A percentile compares a stretch with the other conserved stretches of the same genome.
phyloP scores from a whole-genome alignment of 371 early-diverging fungal species.

The Rhizopus arrhizus region DNA sequence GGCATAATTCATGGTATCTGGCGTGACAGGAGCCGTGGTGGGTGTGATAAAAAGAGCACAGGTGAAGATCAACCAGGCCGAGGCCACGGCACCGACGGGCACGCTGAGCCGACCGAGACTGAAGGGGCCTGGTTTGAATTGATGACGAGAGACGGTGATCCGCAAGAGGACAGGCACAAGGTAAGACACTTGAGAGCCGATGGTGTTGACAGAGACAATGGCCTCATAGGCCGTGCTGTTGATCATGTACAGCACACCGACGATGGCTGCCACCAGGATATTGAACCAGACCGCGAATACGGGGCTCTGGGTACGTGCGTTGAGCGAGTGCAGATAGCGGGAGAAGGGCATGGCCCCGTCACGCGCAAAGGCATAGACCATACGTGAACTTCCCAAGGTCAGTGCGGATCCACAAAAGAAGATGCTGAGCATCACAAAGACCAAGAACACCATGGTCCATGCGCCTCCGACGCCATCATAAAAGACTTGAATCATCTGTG shows the following conservation, averaged over 20 bases:
- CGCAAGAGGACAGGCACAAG: constrained; percentile 56
- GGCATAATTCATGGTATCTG: constrained; percentile 56
- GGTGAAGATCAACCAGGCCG: constrained; percentile 47
- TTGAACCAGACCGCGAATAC: constrained; percentile 54
- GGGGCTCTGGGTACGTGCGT: constrained; percentile 42
- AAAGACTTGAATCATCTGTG: constrained; percentile 62
- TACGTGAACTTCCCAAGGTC: constrained; percentile 63
- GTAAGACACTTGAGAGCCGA: constrained; percentile 52
- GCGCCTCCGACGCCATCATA: constrained; percentile 61
- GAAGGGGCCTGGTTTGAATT: constrained; percentile 42
- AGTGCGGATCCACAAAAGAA: constrained; percentile 63
- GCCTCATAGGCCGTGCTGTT: constrained; percentile 42
- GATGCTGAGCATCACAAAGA: constrained; percentile 56
- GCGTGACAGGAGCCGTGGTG: constrained; percentile 37
- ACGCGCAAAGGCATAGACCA: constrained; percentile 78
- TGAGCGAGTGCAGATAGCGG: constrained; percentile 35
- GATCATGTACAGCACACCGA: constrained; percentile 39
- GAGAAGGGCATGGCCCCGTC: constrained; percentile 65
- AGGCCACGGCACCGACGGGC: constrained; percentile 38
- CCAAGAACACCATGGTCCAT: constrained; percentile 61
- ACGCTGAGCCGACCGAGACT: constrained; percentile 46
- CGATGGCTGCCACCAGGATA: constrained; percentile 36
- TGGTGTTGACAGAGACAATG: constrained; percentile 52
- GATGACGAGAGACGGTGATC: constrained; percentile 41
- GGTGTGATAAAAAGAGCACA: constrained; percentile 52